Base-by-base conservation (phyloP, 768 basidiomycete species). In the Lactarius psammicola region DNA sequence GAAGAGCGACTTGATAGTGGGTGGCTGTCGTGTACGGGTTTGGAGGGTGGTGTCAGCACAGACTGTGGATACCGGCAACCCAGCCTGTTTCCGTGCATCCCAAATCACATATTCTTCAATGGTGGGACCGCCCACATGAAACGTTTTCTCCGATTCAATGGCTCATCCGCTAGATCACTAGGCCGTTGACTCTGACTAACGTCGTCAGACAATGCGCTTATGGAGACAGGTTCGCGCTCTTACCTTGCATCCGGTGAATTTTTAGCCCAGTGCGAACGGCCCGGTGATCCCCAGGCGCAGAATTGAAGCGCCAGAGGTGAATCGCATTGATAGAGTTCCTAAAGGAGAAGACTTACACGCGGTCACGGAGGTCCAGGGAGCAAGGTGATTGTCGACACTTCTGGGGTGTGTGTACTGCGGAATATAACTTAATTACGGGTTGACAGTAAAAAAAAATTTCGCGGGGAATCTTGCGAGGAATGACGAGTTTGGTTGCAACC, bases 91-190 rank as follows among this genome's bases (percentile, higher is more conserved):
- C 76, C 62, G 26, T 84, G 83, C n/a, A 95, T 78, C 46, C 30
- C 77, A 77, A 60, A 87, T 82, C n/a, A 94, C 76, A 20, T 82
- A 81, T 9, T 26, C 77, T 67, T 15, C 36, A 5, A 61, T 28
- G 20, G 28, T 62, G 28, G 59, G 38, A 28, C 28, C 44, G 56
- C 79, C 66, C 70, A 90, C 92, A 46, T 95, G 84, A 31, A 76
- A 30, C 94, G 80, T 7, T 87, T 90, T 75, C 87, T 92, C 56
- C 94, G 81, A 34, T 95, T 81, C 0, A 89, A 94, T 1, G 94
- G 94, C 71, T 95, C 94, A 33, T 95, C 92, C 2, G 92, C 94
- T 0, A 94, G 95, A 80, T 76, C 5, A 90, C 89, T 1, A 94
- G 80, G 56, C 88, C 85, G 49, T 90, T 74, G 33, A 95, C 77